Base-by-base conservation (phyloP, 192 early-diverging fungal species). In the Glomus cerebriforme region DNA sequence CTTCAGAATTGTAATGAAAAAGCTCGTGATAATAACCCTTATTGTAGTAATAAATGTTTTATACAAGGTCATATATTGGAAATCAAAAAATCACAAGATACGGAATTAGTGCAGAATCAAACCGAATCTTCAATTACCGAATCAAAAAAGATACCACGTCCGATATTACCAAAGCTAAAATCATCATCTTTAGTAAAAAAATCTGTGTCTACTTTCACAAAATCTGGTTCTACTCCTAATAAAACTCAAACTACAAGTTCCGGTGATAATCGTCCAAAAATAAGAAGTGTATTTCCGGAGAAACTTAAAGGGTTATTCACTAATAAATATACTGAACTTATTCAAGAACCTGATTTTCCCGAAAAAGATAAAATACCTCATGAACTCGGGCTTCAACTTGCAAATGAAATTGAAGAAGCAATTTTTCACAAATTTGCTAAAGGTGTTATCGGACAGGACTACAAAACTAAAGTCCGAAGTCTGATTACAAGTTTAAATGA, bases 381-480 rank as follows among this genome's bases (percentile, higher is more conserved):
- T 15, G 82, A 83, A 68, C 80, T 81, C 7, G 84, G 82, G 0
- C 81, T 80, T 26, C 35, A 76, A 17, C 59, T 90, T 22, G 87
- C 88, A 1, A 45, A 54, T 2, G n/a, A 69, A 6, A 86, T 90
- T 24, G 89, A 90, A 74, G 80, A 84, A 64, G 85, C 85, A 29
- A 83, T 90, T 39, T 88, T 83, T 63, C 75, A 82, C 31, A 82
- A 83, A 22, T 81, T 86, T 24, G 87, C 87, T 0, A 69, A 67
- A n/a, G 78, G 72, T n/a, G 82, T 78, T 54, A 64, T 80, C 70
- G 88, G 86, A 0, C 85, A 85, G 68, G 81, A 85, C 13, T 98
- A 97, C 85, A 94, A 95, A 80, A 84, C 86, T 37, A 90, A 91
- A 68, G 89, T 97, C 27, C 87, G 95, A 37, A 92, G 94, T n/a